phyloP scores from a whole-genome alignment of 257 asterid genomes.

The Rauvolfia tetraphylla region DNA sequence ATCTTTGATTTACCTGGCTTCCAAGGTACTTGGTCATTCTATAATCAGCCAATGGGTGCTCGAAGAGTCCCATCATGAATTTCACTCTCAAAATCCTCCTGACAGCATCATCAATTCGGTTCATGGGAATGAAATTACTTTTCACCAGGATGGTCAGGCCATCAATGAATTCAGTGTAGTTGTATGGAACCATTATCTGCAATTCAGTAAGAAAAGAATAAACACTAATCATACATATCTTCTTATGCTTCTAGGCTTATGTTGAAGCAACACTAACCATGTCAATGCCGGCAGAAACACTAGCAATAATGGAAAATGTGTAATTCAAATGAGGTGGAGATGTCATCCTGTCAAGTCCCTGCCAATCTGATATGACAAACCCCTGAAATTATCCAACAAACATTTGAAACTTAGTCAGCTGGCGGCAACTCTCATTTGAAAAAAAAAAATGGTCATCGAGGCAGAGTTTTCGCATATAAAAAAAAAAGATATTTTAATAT shows the following conservation, averaged over 20 bases:
- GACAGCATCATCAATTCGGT: constrained; percentile 74
- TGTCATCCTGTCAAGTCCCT: constrained; percentile 38
- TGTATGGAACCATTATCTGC: constrained; percentile 69
- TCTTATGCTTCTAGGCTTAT: no score
- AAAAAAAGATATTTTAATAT: neutral
- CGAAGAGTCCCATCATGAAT: constrained; percentile 66
- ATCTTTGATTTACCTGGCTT: constrained; percentile 33
- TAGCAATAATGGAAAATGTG: constrained; percentile 35
- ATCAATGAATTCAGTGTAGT: constrained; percentile 52
- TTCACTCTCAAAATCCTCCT: constrained; percentile 59
- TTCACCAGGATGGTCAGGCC: constrained; percentile 53
- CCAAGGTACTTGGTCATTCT: constrained; percentile 64
- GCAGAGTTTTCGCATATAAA: no score
- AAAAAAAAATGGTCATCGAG: no score
- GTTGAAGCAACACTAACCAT: constrained; percentile 26
- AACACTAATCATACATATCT: neutral
- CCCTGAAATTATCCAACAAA: constrained; percentile 26
- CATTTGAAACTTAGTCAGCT: neutral
- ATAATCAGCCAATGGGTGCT: constrained; percentile 60
- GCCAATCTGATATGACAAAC: constrained; percentile 45
- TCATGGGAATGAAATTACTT: constrained; percentile 38
- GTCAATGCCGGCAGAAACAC: constrained; percentile 45
- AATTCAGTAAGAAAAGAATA: neutral
- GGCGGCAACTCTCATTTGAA: no score
- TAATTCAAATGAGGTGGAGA: constrained; percentile 38